Evolutionary conservation across 116 monocot genomes (phyloP).

Genomic region (Dioscorea cayenensis): DNA sequence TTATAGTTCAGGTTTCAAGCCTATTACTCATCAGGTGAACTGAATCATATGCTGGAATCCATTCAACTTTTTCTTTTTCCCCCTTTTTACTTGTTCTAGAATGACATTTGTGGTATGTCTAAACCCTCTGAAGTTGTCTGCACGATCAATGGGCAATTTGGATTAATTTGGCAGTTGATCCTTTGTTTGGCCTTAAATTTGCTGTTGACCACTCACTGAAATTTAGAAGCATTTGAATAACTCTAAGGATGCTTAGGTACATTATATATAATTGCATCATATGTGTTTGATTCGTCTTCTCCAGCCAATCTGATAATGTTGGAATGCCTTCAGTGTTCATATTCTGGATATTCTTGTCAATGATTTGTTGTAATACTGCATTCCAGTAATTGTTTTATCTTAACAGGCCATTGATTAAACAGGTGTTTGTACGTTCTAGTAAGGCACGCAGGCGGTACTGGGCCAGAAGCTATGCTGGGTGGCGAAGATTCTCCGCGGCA

Average conservation of each 20-base stretch:
- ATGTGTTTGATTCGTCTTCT: neutral
- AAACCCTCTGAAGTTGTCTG: neutral
- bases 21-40: conserved; percentile 86
- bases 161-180: too few species aligned
- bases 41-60: neutral
- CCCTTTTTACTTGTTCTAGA: neutral
- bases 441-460: conserved; percentile 79
- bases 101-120: neutral
- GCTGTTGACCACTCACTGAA: too few species aligned
- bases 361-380: conserved; percentile 3
- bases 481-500: conserved; percentile 84
- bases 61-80: neutral
- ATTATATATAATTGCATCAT: neutral
- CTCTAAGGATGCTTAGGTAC: neutral
- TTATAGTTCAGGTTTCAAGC: conserved; percentile 95
- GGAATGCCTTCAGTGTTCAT: neutral
- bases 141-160: too few species aligned
- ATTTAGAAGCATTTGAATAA: neutral
- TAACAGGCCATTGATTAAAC: conserved; percentile 3
- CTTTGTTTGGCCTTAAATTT: too few species aligned
- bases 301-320: neutral
- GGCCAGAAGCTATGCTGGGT: conserved; percentile 99
- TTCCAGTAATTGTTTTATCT: neutral
- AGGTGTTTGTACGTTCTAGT: conserved; percentile 82
- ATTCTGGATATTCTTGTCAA: neutral